Conservation (phyloP, 1,284 basidiomycete species). For the Ustilago trichophora region DNA sequence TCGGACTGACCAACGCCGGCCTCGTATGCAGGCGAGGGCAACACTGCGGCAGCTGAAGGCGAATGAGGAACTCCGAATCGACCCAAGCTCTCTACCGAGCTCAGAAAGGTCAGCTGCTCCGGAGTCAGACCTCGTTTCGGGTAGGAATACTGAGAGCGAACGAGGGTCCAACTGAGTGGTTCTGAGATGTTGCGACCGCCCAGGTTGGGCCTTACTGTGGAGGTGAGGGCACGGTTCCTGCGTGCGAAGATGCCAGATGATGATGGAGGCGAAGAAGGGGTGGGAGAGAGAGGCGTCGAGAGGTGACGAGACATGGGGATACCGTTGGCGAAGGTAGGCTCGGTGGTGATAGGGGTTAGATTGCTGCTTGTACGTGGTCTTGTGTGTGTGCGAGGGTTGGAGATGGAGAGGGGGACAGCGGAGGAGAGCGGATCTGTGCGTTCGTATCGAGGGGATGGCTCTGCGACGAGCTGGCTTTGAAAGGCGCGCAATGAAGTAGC, state of each 20-base stretch:
- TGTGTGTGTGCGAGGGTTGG: not conserved
- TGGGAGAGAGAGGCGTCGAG: slow-evolving; percentile 18
- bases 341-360: not conserved
- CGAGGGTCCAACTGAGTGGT: slow-evolving; percentile 38
- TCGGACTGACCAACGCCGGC: no score
- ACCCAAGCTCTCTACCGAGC: slow-evolving; percentile 44
- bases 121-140: slow-evolving; percentile 35
- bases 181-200: slow-evolving; percentile 27
- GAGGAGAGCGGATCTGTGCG: slow-evolving; percentile 8
- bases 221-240: slow-evolving; percentile 12
- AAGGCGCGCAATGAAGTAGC: not conserved
- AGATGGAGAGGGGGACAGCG: not conserved
- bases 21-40: slow-evolving; percentile 26
- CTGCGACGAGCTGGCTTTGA: not conserved
- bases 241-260: slow-evolving; percentile 2
- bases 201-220: slow-evolving; percentile 2
- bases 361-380: slow-evolving; percentile 11
- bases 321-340: slow-evolving; percentile 16
- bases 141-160: slow-evolving; percentile 37
- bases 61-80: slow-evolving; percentile 29
- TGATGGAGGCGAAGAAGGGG: not conserved
- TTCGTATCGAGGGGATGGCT: slow-evolving; percentile 30
- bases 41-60: not conserved
- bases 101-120: slow-evolving; percentile 40
- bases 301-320: slow-evolving; percentile 22